phyloP scores from a whole-genome alignment of 2,329 filamentous ascomycete genomes.

The Raffaelea arxii region DNA sequence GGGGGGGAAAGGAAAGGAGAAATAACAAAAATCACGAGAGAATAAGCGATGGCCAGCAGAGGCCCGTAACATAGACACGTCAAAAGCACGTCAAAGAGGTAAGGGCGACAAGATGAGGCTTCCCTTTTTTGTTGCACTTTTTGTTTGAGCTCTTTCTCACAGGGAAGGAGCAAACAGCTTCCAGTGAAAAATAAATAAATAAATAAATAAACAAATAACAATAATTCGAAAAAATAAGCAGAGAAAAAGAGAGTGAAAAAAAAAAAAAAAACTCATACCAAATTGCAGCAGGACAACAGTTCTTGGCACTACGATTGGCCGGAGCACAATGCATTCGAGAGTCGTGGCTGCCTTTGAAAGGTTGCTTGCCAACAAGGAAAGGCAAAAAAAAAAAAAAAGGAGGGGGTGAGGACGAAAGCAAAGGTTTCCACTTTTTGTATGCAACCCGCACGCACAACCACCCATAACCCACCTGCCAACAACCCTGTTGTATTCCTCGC shows the following conservation, averaged over 20 bases:
- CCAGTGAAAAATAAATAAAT: neutral
- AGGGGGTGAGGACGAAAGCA: neutral
- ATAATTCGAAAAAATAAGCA: neutral
- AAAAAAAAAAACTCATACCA: neutral
- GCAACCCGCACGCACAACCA: neutral
- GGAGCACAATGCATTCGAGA: constrained; percentile 21
- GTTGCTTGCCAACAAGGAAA: constrained; percentile 15
- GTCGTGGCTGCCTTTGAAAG: constrained; percentile 40
- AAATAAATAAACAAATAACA: neutral
- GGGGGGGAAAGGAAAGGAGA: no score
- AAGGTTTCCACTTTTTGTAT: neutral
- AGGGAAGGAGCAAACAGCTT: neutral
- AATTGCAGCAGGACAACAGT: constrained; percentile 4
- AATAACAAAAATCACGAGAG: neutral
- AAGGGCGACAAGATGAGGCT: neutral
- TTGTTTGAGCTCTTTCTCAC: neutral
- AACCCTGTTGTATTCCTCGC: no score
- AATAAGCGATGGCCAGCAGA: neutral
- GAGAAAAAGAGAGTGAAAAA: constrained; percentile 1
- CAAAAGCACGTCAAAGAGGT: neutral
- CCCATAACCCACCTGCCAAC: neutral
- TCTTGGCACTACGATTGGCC: constrained; percentile 11
- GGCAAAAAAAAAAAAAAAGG: neutral
- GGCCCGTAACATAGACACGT: neutral
- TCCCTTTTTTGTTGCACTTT: neutral